Conservation (phyloP, 83 land plant genomes). For the Picea mariana region DNA sequence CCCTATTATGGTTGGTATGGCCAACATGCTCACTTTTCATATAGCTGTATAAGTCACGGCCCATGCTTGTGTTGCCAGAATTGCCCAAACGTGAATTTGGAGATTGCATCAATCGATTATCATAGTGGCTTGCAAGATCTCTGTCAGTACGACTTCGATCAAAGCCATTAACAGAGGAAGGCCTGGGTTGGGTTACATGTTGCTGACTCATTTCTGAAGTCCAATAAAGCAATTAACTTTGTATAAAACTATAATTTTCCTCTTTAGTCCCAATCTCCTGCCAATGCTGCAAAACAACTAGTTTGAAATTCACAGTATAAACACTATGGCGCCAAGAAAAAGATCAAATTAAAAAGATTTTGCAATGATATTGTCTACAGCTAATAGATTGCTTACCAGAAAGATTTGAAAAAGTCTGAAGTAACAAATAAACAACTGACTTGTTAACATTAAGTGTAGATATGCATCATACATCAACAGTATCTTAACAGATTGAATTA, state of each 20-base stretch:
- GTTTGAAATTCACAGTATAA: no score
- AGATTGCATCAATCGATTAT: conserved; percentile 32
- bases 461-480: no score
- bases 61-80: conserved; percentile 30
- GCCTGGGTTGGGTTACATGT: conserved; percentile 30
- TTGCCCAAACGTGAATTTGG: conserved; percentile 32
- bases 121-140: conserved; percentile 31
- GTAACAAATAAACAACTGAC: no score
- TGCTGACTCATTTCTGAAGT: conserved; percentile 42
- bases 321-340: no score
- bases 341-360: no score
- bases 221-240: background rate
- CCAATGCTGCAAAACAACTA: no score
- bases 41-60: background rate
- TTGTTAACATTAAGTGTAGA: no score
- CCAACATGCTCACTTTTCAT: background rate
- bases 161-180: conserved; percentile 43
- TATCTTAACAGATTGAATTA: no score
- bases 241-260: background rate
- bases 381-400: no score
- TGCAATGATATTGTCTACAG: no score
- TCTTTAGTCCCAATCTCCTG: background rate
- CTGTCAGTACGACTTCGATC: conserved; percentile 42
- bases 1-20: background rate
- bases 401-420: no score